Evolutionary conservation across 1,139 yeast species (phyloP), one percentile per base, ranked within the genome.

Genomic region (Hansenula anomala): DNA sequence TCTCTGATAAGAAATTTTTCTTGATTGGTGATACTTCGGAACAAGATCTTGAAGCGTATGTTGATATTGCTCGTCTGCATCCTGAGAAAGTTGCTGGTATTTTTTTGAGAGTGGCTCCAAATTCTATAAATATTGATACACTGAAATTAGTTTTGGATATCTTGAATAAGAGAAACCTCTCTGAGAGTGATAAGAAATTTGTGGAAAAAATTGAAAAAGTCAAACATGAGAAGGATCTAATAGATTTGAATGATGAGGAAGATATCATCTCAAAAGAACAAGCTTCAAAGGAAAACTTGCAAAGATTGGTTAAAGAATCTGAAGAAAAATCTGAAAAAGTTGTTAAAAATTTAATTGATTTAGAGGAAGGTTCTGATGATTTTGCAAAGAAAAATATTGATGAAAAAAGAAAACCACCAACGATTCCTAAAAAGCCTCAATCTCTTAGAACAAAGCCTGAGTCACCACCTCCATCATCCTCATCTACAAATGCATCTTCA

Each of bases 1-100:
- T 88, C 55, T 90, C 95, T 0, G 49, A 75, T 1, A 79, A 90
- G 48, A 78, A 75, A 52, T 92, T 92, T 56, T 70, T 92, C 17
- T 68, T 95, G 40, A 73, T 92, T 20, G 99, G 99, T 17, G 99
- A 94, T 59, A 83, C 97, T 2, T 97, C 98, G 2, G 98, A 94
- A 57, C 81, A 82, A 46, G 99, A 94, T 62, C 67, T 92, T 34
- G 98, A 94, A 55, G 95, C 97, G 0, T 94, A 92, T 56, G 73
- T 78, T 6, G 84, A 83, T 29, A 63, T 88, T 28, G 88, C 95
- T 0, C 60, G 64, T 28, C 51, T 59, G 24, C 78, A 66, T 51
- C 95, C 96, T 0, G 63, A 67, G 7, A 82, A 77, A 47, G 69
- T 92, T 1, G 49, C 73, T 24, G 94, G 85, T 1, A 87, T 94